A percentile compares a stretch with the other conserved stretches of the same genome.
Evolutionary conservation across 139 green algal genomes (phyloP).

Genomic region (Coccomyxa sp.): DNA sequence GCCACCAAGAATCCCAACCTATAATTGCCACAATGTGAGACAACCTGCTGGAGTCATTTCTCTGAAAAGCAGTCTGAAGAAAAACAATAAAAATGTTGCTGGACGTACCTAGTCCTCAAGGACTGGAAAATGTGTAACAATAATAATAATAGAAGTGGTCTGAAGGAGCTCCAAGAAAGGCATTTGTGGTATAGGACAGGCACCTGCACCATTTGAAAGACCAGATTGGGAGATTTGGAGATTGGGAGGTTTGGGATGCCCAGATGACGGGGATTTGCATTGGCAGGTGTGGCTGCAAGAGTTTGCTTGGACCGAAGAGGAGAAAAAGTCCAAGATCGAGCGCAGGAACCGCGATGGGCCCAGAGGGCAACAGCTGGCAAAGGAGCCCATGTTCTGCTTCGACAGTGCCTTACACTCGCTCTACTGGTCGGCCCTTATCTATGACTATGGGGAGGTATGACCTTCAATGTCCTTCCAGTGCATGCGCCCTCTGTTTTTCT

Average conservation of each 20-base stretch:
- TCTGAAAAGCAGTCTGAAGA: too few species aligned
- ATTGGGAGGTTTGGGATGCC: neutral
- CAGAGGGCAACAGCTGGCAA: neutral
- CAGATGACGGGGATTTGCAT: neutral
- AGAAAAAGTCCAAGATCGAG: neutral
- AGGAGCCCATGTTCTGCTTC: constrained; percentile 25
- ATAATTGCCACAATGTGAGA: too few species aligned
- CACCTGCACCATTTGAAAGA: too few species aligned
- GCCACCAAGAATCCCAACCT: too few species aligned
- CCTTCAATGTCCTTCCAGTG: neutral
- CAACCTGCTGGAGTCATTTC: too few species aligned
- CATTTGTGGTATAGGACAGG: too few species aligned
- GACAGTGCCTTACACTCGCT: constrained; percentile 17
- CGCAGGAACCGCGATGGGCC: neutral
- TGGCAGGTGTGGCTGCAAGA: constrained; percentile 13
- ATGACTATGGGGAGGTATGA: constrained; percentile 16
- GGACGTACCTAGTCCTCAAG: too few species aligned
- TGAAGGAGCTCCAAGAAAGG: too few species aligned
- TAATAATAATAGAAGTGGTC: too few species aligned
- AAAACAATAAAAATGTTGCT: too few species aligned
- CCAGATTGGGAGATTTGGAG: too few species aligned
- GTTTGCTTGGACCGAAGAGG: constrained; percentile 2
- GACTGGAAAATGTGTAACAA: too few species aligned
- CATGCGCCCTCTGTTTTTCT: neutral
- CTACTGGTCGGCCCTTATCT: constrained; percentile 21